phyloP scores from a whole-genome alignment of 768 basidiomycete species.

The Calocera viscosa region DNA sequence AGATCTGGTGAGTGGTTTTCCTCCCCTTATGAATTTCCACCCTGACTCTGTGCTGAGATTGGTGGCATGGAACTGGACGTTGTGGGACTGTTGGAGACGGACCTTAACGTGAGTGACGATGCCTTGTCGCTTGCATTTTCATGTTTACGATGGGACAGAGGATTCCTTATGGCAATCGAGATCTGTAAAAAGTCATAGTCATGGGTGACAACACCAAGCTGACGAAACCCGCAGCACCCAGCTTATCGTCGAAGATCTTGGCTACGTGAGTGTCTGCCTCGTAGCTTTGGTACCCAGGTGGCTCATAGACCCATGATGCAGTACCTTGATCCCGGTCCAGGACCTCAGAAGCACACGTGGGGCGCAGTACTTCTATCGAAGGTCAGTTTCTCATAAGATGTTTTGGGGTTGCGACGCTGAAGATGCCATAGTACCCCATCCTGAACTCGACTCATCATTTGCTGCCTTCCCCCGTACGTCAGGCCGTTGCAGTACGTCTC shows the following conservation, averaged over 20 bases:
- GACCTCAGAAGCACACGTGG: slow-evolving; percentile 83
- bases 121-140: not conserved
- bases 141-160: slow-evolving; percentile 32
- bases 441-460: slow-evolving; percentile 75
- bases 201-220: slow-evolving; percentile 13
- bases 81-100: slow-evolving; percentile 74
- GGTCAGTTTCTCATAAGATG: slow-evolving; percentile 27
- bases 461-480: slow-evolving; percentile 57
- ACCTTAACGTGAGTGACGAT: slow-evolving; percentile 50
- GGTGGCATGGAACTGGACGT: slow-evolving; percentile 79
- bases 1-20: slow-evolving; percentile 32
- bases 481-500: slow-evolving; percentile 14
- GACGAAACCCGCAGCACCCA: slow-evolving; percentile 42
- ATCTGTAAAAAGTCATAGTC: slow-evolving; percentile 40
- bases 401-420: not conserved
- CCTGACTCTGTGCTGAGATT: slow-evolving; percentile 27
- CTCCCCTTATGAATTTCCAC: slow-evolving; percentile 21
- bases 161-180: slow-evolving; percentile 70
- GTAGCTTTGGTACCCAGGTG: not conserved
- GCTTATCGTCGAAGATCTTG: slow-evolving; percentile 59
- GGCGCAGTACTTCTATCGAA: slow-evolving; percentile 73
- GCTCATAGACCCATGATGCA: slow-evolving; percentile 22
- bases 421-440: slow-evolving; percentile 58
- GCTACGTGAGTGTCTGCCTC: slow-evolving; percentile 46
- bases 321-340: slow-evolving; percentile 83